Conservation (phyloP, 495 filamentous ascomycete genomes). For the Tuber brumale region DNA sequence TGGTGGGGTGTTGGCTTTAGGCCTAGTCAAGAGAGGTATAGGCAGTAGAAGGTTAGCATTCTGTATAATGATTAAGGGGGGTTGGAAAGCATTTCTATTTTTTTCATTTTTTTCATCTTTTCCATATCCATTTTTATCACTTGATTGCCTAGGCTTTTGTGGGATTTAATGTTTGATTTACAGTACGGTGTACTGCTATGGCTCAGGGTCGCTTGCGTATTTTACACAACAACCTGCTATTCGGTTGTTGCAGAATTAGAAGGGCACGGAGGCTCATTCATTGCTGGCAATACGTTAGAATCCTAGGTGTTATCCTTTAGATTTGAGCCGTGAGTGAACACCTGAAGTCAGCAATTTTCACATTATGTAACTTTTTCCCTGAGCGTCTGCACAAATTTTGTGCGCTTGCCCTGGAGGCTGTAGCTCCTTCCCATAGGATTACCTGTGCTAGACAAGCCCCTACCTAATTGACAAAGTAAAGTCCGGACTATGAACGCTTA, state of each 20-base stretch:
- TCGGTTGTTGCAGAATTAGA: background rate
- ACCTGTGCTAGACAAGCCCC: background rate
- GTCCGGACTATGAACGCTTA: background rate
- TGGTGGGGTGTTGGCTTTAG: constrained; percentile 49
- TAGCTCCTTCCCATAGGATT: background rate
- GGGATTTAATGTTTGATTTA: background rate
- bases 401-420: background rate
- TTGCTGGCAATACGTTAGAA: background rate
- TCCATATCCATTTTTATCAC: background rate
- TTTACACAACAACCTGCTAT: background rate
- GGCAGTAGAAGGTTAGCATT: background rate
- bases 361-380: background rate
- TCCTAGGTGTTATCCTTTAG: background rate
- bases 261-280: background rate
- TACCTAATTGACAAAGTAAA: background rate
- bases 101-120: background rate
- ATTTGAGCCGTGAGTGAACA: background rate
- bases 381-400: background rate
- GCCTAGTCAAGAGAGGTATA: constrained; percentile 30
- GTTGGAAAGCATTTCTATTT: background rate
- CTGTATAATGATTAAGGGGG: background rate
- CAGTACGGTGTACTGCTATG: background rate
- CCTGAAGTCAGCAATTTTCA: background rate
- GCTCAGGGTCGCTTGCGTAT: background rate
- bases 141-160: constrained; percentile 8